Base-by-base conservation (phyloP, 2,329 filamentous ascomycete species). In the Dactylellina drechsleri region DNA sequence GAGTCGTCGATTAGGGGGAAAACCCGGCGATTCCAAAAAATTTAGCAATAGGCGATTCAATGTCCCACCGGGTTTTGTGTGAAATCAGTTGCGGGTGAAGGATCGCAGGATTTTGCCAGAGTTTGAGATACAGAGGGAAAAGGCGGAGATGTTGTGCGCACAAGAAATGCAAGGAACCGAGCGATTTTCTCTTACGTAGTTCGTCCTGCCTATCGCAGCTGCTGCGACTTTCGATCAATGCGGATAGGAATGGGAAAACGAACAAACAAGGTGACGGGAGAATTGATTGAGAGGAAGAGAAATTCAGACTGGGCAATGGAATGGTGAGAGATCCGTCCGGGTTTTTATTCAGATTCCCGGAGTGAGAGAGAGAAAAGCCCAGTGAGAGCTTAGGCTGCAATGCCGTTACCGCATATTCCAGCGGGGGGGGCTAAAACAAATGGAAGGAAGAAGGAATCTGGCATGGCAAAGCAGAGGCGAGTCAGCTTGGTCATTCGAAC, bases 91-190 rank as follows among this genome's bases (percentile, higher is more conserved):
- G 31, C 6, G 10, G 31, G 10, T 10, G 41, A 45, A 20, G 49
- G 61, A 65, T 53, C 23, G 53, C 49, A 36, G n/a, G 26, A 31
- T 56, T 31, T 23, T 23, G 23, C 23, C 4, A 23, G 23, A 23
- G 23, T 23, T 23, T 15, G 28, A 1, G 28, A 59, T 12, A 26
- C 16, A 50, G 58, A n/a, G 12, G 12, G 23, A 31, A 18, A 20
- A 10, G 16, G 36, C 31, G 31, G 15, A 36, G 20, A 15, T 31
- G 53, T 13, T 5, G 31, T 15, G 31, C 28, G 53, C 28, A 41
- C 13, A 57, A 47, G 40, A 65, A 66, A 73, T 61, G 61, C 68
- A 66, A 73, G 56, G 61, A 57, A 66, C 61, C 68, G 68, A 66
- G 68, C 50, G 68, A 66, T 66, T 66, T 66, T 40, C 45, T 56